A percentile compares a stretch with the other conserved stretches of the same genome.
Conservation (phyloP, 805 yeast genomes). For the Vanderwaltozyma verrucispora region DNA sequence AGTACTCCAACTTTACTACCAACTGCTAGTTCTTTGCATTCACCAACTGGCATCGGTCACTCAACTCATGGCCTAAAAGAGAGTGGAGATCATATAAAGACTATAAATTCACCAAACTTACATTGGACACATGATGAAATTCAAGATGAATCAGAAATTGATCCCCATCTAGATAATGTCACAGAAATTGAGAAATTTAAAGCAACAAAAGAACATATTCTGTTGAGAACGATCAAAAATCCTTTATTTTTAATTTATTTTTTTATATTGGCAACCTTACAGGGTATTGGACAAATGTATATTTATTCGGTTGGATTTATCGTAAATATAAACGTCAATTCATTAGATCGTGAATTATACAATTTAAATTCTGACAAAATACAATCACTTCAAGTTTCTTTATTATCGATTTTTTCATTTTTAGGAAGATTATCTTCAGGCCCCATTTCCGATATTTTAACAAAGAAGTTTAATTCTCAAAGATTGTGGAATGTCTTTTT, state of each 20-base stretch:
- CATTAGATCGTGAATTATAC: conserved; percentile 12
- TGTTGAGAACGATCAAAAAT: background rate
- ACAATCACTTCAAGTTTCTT: conserved; percentile 65
- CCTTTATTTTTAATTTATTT: conserved; percentile 41
- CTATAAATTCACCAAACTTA: background rate
- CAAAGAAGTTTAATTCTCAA: conserved; percentile 42
- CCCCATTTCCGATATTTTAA: conserved; percentile 49
- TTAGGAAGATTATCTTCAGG: conserved; percentile 58
- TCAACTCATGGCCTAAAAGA: background rate
- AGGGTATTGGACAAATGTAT: conserved; percentile 63
- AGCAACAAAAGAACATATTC: background rate
- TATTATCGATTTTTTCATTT: conserved; percentile 55
- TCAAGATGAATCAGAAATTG: background rate
- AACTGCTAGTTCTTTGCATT: background rate
- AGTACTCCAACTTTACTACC: background rate
- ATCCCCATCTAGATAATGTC: background rate
- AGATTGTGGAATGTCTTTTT: conserved; percentile 54
- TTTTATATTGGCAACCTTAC: conserved; percentile 42
- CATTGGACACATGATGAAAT: background rate
- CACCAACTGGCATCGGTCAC: background rate
- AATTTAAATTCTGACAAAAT: conserved; percentile 31
- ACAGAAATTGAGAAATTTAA: background rate
- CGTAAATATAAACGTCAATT: conserved; percentile 38
- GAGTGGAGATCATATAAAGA: no score
- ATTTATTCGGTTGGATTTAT: conserved; percentile 67